phyloP scores from a whole-genome alignment of 208 protist genomes.

The Leptomonas pyrrhocoris region DNA sequence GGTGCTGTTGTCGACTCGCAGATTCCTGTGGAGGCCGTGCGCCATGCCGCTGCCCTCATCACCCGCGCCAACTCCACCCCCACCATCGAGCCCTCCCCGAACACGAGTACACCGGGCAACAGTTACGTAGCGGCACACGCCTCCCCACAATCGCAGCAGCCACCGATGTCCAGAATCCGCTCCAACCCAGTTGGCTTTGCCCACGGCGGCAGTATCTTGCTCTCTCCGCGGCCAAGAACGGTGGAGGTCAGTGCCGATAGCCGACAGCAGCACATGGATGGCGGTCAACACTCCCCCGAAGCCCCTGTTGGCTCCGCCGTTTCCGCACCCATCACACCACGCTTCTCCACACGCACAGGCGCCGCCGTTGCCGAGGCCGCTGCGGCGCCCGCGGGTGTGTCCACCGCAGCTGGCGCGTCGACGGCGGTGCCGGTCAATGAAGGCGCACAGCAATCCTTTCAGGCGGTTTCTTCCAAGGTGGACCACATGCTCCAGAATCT shows the following conservation, averaged over 20 bases:
- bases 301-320: background rate
- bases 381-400: background rate
- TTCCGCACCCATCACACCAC: background rate
- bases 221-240: constrained; percentile 19
- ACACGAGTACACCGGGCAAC: constrained; percentile 16
- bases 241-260: constrained; percentile 11
- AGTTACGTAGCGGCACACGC: constrained; percentile 9
- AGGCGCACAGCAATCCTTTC: constrained; percentile 29
- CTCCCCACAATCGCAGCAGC: background rate
- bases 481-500: constrained; percentile 83
- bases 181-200: background rate
- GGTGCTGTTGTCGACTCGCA: constrained; percentile 42
- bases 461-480: constrained; percentile 45
- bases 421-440: background rate
- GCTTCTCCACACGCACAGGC: background rate
- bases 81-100: background rate
- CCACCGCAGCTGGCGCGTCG: background rate
- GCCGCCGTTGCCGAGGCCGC: background rate
- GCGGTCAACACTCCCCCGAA: background rate
- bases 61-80: constrained; percentile 13
- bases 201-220: constrained; percentile 3
- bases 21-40: constrained; percentile 76
- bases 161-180: constrained; percentile 4
- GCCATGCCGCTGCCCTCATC: constrained; percentile 59
- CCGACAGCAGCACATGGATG: background rate